Evolutionary conservation across 2,329 filamentous ascomycete genomes (phyloP).

Genomic region (Talaromyces rugulosus): DNA sequence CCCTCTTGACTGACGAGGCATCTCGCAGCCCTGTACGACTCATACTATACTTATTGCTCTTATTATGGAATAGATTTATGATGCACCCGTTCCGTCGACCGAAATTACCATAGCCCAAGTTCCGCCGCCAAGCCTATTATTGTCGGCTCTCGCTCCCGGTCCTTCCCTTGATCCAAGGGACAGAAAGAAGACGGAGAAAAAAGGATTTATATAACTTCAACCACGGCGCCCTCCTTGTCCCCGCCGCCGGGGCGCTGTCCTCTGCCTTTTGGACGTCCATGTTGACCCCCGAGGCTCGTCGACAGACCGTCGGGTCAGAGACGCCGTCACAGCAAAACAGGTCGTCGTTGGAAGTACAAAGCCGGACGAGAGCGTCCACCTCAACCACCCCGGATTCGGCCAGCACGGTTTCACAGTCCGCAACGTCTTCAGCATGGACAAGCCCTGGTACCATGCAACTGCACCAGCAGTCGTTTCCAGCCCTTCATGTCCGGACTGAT

Average conservation of each 20-base stretch:
- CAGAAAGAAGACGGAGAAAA: neutral
- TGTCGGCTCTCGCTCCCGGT: neutral
- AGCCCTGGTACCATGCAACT: constrained; percentile 4
- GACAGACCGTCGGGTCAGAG: constrained; percentile 13
- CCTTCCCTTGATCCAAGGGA: neutral
- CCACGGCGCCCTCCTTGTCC: neutral
- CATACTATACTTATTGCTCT: neutral
- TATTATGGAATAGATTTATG: neutral
- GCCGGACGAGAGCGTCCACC: constrained; percentile 8
- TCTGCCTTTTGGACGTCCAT: constrained; percentile 4
- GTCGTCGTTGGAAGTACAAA: constrained; percentile 6
- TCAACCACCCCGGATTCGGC: constrained; percentile 8
- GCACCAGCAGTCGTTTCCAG: constrained; percentile 18
- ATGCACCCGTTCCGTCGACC: neutral
- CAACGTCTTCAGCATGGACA: constrained; percentile 7
- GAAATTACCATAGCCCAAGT: neutral
- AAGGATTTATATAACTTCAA: neutral
- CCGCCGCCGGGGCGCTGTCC: neutral
- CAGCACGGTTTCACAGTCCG: constrained; percentile 13
- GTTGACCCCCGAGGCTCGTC: constrained; percentile 9
- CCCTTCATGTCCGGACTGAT: constrained; percentile 35
- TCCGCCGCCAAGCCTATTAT: neutral
- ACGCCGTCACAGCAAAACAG: constrained; percentile 5
- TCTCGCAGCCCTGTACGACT: neutral
- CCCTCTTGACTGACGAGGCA: neutral